Percentiles rank a stretch among this genome's conserved stretches.
Conservation (phyloP, 1,284 basidiomycete genomes). For the Leccinum subrobustum region DNA sequence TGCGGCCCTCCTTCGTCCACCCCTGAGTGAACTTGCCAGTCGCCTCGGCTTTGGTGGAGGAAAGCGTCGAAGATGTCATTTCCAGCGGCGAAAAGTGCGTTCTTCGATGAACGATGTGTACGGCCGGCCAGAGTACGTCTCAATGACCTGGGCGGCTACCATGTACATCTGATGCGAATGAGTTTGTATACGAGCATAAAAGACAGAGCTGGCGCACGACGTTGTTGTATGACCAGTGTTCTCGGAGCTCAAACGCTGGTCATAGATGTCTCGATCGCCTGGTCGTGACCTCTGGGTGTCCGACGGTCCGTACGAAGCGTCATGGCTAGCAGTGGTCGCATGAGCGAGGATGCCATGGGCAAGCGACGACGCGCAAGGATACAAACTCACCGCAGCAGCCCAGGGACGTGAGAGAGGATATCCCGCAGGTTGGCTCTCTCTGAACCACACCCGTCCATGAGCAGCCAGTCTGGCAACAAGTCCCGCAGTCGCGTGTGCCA, state of each 20-base stretch:
- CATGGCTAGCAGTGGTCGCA: slow-evolving; percentile 28
- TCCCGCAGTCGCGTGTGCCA: slow-evolving; percentile 39
- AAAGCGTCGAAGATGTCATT: slow-evolving; percentile 38
- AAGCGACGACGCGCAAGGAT: neutral
- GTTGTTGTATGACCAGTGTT: slow-evolving; percentile 44
- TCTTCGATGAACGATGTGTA: slow-evolving; percentile 32
- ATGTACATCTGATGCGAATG: slow-evolving; percentile 36
- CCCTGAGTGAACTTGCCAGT: slow-evolving; percentile 37
- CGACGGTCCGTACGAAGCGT: slow-evolving; percentile 31
- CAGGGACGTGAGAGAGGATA: slow-evolving; percentile 40
- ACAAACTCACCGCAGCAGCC: slow-evolving; percentile 33
- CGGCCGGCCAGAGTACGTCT: slow-evolving; percentile 32
- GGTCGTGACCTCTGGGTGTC: slow-evolving; percentile 33
- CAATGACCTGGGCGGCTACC: slow-evolving; percentile 34
- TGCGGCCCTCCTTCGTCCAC: slow-evolving; percentile 28
- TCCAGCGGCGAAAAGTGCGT: slow-evolving; percentile 30
- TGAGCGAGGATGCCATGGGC: neutral
- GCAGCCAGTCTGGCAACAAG: slow-evolving; percentile 39
- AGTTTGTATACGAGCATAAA: neutral
- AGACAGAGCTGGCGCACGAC: slow-evolving; percentile 23
- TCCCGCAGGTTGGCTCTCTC: slow-evolving; percentile 37
- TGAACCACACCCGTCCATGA: slow-evolving; percentile 36
- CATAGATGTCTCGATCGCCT: slow-evolving; percentile 34
- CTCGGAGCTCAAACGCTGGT: slow-evolving; percentile 39
- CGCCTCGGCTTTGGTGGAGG: slow-evolving; percentile 31